Conservation (phyloP, 768 basidiomycete species). For the Peribolospora baueri region DNA sequence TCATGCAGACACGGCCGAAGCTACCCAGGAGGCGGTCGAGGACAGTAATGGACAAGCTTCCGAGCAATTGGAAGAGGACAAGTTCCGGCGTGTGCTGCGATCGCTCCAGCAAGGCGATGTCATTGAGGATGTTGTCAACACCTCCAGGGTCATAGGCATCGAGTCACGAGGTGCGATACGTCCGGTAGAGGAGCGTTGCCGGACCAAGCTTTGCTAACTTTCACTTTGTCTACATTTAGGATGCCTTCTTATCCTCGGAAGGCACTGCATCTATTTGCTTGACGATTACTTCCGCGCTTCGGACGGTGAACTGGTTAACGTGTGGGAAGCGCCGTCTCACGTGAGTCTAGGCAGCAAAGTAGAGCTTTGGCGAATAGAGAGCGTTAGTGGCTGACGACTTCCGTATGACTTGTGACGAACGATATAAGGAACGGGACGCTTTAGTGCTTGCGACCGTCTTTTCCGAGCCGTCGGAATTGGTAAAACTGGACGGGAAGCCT, state of each 20-base stretch:
- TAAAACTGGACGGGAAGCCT: slow-evolving; percentile 56
- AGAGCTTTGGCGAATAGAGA: too few relatives aligned
- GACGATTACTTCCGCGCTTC: slow-evolving; percentile 70
- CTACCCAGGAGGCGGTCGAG: slow-evolving; percentile 2
- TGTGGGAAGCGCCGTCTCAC: slow-evolving; percentile 54
- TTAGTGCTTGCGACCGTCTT: slow-evolving; percentile 28
- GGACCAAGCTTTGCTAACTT: not conserved
- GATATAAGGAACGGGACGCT: slow-evolving; percentile 19
- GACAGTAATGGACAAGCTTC: slow-evolving; percentile 11
- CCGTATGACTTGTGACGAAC: too few relatives aligned
- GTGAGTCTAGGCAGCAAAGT: slow-evolving; percentile 36
- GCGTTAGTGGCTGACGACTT: too few relatives aligned
- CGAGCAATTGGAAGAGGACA: slow-evolving; percentile 67
- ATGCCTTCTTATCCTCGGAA: slow-evolving; percentile 66
- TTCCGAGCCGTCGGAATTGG: slow-evolving; percentile 17
- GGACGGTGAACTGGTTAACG: slow-evolving; percentile 72
- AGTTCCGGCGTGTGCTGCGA: slow-evolving; percentile 61
- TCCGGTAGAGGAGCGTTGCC: not conserved
- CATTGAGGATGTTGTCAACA: slow-evolving; percentile 63
- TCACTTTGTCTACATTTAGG: slow-evolving; percentile 24
- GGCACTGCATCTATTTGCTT: slow-evolving; percentile 63
- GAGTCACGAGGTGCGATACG: slow-evolving; percentile 61
- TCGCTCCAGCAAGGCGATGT: slow-evolving; percentile 72
- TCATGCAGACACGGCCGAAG: not conserved
- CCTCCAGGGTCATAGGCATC: slow-evolving; percentile 66